phyloP scores from a whole-genome alignment of 116 monocot genomes.

The Trichopus zeylanicus region DNA sequence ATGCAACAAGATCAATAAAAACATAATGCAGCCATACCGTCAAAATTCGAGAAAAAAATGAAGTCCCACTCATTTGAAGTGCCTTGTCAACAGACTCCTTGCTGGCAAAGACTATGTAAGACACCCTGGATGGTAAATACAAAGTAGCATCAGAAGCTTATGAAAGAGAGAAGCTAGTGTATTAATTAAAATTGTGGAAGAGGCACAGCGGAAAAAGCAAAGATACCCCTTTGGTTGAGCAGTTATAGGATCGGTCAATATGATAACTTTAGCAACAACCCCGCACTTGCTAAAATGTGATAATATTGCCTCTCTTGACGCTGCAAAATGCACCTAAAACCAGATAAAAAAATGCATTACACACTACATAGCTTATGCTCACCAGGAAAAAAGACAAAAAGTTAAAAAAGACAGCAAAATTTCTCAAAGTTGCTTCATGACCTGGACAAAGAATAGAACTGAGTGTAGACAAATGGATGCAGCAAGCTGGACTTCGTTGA shows the following conservation, averaged over 20 bases:
- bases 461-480: too few relatives aligned
- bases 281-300: slow-evolving; percentile 70
- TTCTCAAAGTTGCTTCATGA: too few relatives aligned
- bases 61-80: slow-evolving; percentile 58
- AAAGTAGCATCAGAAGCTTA: background rate
- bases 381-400: too few relatives aligned
- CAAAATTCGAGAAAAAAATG: slow-evolving; percentile 59
- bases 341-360: background rate
- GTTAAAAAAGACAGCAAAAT: too few relatives aligned
- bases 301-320: slow-evolving; percentile 54
- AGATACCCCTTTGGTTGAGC: slow-evolving; percentile 77
- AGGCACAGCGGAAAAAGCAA: background rate
- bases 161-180: background rate
- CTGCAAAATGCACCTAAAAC: slow-evolving; percentile 76
- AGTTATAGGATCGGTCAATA: slow-evolving; percentile 50
- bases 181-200: slow-evolving; percentile 5
- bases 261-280: slow-evolving; percentile 39
- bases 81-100: slow-evolving; percentile 74
- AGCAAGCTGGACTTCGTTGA: too few relatives aligned
- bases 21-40: slow-evolving; percentile 29
- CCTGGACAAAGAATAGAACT: too few relatives aligned
- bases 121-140: slow-evolving; percentile 34
- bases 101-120: slow-evolving; percentile 50
- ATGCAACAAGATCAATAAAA: background rate
- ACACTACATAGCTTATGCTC: background rate